Evolutionary conservation across 2,329 filamentous ascomycete species (phyloP), one percentile per base, ranked within the genome.

Genomic region (Corynespora cassiicola): DNA sequence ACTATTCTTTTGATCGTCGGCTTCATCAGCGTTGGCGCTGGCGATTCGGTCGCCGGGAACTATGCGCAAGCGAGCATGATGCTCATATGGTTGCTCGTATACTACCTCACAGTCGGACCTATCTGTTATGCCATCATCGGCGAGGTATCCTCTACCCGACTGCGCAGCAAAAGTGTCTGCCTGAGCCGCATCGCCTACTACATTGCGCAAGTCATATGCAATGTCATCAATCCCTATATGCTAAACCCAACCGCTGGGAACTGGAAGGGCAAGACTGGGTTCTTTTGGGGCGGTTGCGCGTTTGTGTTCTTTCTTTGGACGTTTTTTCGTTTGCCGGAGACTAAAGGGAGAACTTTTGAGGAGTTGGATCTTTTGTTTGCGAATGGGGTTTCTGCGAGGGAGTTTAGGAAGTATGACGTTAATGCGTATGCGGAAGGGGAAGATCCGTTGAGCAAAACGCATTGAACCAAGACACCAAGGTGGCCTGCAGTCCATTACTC

Each of bases 121-220:
- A 88, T 95, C 7, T 88, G 86, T 66, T 95, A 94, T 71, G 90
- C 88, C 0, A 79, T 95, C 7, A 88, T 95, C 3, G 80, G 86
- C 2, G 90, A 96, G 66, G 70, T 95, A 15, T 89, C 88, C 0
- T 89, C 88, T 0, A 82, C 87, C 8, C 80, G 89, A 7, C 77
- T 95, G 19, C 87, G 91, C 61, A 89, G 90, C 71, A 95, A 95
- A 76, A 94, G 88, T 1, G 85, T 95, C 19, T 88, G 90, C 2
- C 78, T 95, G 4, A 87, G 86, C 2, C 84, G 90, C 32, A 85
- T 87, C 45, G 72, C 87, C 6, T 75, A 70, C 73, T 89, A 91
- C 56, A 73, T 95, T 14, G 47, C 50, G 5, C 32, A 45, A 21
- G 92, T 96, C 50, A 70, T 95, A 54, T 86, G 82, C 62, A 85